Evolutionary conservation across 257 asterid genomes (phyloP).

Genomic region (Solanum chmielewskii): DNA sequence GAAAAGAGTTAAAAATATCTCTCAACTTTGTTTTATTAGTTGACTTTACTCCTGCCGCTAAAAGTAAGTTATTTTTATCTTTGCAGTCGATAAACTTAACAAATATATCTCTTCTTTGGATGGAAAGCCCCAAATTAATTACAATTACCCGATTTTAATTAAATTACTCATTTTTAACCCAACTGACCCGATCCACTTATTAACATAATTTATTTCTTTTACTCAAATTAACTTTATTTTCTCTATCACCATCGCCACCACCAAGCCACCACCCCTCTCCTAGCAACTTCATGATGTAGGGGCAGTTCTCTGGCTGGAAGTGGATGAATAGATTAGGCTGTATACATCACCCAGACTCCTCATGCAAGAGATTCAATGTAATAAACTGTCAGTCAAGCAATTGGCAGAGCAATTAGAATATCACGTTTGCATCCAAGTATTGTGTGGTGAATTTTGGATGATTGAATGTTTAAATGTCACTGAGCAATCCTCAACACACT

Average conservation of each 20-base stretch:
- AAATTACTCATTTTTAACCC: no score
- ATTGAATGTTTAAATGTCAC: neutral
- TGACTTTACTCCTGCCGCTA: fast-evolving
- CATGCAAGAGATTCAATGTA: neutral
- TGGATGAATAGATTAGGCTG: neutral
- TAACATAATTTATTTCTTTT: no score
- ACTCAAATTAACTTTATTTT: no score
- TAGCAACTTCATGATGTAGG: neutral
- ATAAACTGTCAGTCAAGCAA: neutral
- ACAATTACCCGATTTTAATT: no score
- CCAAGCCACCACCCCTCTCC: no score
- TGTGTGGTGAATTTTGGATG: neutral
- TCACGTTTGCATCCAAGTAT: neutral
- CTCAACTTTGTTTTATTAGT: no score
- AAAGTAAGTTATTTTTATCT: no score
- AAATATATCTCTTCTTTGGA: no score
- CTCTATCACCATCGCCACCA: no score
- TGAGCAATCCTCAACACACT: neutral
- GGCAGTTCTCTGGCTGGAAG: neutral
- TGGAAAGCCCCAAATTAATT: no score
- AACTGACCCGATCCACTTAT: fast-evolving
- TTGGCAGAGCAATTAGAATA: neutral
- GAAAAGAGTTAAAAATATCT: no score
- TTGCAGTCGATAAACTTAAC: no score
- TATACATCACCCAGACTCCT: neutral